Percentiles rank a stretch among this genome's conserved stretches.
These are phyloP conservation scores for Hepatocystis sp. DNA, from an alignment of 169 alveolate species.

Conservation along the genomic window DNA sequence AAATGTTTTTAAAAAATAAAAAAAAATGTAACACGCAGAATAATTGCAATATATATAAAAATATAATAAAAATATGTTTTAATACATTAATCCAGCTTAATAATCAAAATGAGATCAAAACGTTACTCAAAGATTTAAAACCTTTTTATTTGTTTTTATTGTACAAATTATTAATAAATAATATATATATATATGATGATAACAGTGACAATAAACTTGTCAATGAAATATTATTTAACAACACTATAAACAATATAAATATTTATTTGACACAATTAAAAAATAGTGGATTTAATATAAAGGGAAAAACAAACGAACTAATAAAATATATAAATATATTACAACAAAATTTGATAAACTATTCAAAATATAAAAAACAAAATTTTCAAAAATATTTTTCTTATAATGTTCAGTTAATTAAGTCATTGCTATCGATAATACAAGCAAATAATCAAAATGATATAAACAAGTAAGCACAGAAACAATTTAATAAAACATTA, in stretches of 20 bases:
- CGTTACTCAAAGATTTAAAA: constrained; percentile 1
- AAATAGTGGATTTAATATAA: constrained; percentile 8
- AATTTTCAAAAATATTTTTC: constrained; percentile 18
- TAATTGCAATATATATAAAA: too few species aligned
- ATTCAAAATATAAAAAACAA: constrained; percentile 27
- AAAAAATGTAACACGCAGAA: too few species aligned
- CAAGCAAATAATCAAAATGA: constrained; percentile 58
- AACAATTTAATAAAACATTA: too few species aligned
- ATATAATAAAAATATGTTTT: constrained; percentile 9
- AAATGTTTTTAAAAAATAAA: not conserved
- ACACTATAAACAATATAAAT: constrained; percentile 29
- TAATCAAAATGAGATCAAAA: not conserved
- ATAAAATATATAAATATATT: constrained; percentile 56
- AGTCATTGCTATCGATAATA: constrained; percentile 10
- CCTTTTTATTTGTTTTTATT: constrained; percentile 41
- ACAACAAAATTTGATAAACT: constrained; percentile 40
- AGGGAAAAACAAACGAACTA: constrained; percentile 63
- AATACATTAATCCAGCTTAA: not conserved
- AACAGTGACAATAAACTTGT: too few species aligned
- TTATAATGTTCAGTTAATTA: constrained; percentile 37
- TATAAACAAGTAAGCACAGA: constrained; percentile 56
- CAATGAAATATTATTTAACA: constrained; percentile 1
- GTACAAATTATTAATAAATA: constrained; percentile 33
- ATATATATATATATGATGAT: constrained; percentile 27
- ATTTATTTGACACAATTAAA: constrained; percentile 1